Evolutionary conservation across 1,139 yeast species (phyloP).

Genomic region (Geotrichum carabidarum): DNA sequence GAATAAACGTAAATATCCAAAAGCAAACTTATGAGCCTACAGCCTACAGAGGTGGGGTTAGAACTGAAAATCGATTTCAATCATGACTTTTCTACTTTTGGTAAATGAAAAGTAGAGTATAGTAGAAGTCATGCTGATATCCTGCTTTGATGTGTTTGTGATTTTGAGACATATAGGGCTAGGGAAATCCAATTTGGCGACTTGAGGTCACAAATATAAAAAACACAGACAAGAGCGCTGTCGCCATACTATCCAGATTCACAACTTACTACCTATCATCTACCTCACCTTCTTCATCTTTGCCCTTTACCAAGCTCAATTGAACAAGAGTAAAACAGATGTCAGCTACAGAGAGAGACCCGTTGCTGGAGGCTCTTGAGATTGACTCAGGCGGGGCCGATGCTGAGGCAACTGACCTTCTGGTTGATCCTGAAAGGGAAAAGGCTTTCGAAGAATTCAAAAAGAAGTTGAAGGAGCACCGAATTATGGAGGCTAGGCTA

Average conservation of each 20-base stretch:
- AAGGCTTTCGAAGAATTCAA: constrained; percentile 76
- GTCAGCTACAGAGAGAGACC: constrained; percentile 30
- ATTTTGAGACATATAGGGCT: too few species aligned
- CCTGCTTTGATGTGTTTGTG: too few species aligned
- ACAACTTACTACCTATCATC: background rate
- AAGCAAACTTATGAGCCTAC: background rate
- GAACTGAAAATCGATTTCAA: background rate
- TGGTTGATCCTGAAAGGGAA: constrained; percentile 67
- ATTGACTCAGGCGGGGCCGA: constrained; percentile 24
- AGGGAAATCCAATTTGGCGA: too few species aligned
- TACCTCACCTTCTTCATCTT: background rate
- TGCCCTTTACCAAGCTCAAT: background rate
- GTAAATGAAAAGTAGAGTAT: too few species aligned
- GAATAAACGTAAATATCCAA: too few species aligned
- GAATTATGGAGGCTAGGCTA: constrained; percentile 89
- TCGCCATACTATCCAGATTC: background rate
- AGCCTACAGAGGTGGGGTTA: background rate
- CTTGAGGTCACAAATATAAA: background rate
- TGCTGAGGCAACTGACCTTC: constrained; percentile 12
- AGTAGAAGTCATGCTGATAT: too few species aligned
- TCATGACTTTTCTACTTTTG: too few species aligned
- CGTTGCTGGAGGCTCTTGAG: constrained; percentile 34
- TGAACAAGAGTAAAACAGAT: background rate
- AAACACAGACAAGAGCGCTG: background rate
- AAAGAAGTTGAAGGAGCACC: constrained; percentile 83